Conservation (phyloP, 2,329 filamentous ascomycete species). For the Paecilomyces sp. region DNA sequence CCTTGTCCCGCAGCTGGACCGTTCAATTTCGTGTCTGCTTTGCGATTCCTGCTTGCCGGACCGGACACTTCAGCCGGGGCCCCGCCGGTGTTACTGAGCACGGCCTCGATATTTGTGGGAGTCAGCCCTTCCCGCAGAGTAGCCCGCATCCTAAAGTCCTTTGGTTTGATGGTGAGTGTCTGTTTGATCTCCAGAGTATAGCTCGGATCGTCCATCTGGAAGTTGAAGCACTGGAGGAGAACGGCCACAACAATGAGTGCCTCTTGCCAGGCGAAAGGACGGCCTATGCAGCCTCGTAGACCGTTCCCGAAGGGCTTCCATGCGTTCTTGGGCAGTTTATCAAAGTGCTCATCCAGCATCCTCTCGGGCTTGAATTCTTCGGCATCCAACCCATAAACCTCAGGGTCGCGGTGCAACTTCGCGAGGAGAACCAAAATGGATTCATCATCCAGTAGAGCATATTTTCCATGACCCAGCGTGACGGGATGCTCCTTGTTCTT, state of each 20-base stretch:
- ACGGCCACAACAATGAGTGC: constrained; percentile 54
- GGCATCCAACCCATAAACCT: constrained; percentile 59
- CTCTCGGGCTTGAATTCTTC: constrained; percentile 62
- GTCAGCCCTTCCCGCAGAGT: constrained; percentile 46
- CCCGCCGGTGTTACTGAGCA: constrained; percentile 17
- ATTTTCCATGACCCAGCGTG: constrained; percentile 55
- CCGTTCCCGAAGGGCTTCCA: constrained; percentile 75
- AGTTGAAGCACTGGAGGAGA: constrained; percentile 65
- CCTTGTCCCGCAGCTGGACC: constrained; percentile 8
- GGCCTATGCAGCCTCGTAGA: constrained; percentile 62
- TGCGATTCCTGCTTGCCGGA: constrained; percentile 11
- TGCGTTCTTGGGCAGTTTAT: constrained; percentile 54
- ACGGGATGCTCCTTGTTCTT: constrained; percentile 34
- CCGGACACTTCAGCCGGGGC: constrained; percentile 4
- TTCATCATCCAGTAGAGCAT: constrained; percentile 49
- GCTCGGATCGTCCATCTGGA: constrained; percentile 53
- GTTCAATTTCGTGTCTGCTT: constrained; percentile 10
- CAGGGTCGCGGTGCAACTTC: constrained; percentile 54
- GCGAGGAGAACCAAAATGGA: constrained; percentile 44
- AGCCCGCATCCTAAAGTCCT: constrained; percentile 57
- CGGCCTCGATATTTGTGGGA: constrained; percentile 34
- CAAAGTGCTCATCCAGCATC: constrained; percentile 64
- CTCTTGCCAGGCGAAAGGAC: constrained; percentile 71
- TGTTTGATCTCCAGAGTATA: constrained; percentile 32
- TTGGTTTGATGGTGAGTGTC: constrained; percentile 36